Base-by-base conservation (phyloP, 345 rosid species). In the Populus nigra region DNA sequence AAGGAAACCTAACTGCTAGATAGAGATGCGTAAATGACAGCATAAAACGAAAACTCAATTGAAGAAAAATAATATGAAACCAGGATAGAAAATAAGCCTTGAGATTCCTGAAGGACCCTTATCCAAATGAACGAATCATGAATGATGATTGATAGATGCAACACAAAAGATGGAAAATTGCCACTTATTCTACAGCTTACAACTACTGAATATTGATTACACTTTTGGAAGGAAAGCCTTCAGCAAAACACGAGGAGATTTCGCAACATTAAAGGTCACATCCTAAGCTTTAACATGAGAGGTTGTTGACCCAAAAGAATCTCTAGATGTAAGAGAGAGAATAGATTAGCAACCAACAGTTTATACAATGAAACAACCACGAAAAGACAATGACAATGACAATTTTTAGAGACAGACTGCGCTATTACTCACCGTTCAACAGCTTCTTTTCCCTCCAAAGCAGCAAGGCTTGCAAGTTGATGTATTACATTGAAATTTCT, bases 381-480 rank as follows among this genome's bases (percentile, higher is more conserved):
- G 47, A 29, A 41, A n/a, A 69, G 31, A 72, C 0, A 29, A 18
- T 25, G 39, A 27, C 11, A 43, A 7, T 5, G 45, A 33, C 47
- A 65, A 4, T 47, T 33, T 4, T 29, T 33, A 74, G 17, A 25
- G 53, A 55, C 65, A 53, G 18, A 31, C 35, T 16, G 50, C 31
- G 7, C 18, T 25, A 55, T 47, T 41, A 68, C 83, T 78, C 59
- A 85, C 91, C 77, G 31, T 75, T 71, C 49, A 5, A 89, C 81
- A 67, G 89, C 88, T 81, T 76, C 73, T 82, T 70, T 84, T 6
- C 87, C 91, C 55, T 80, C 83, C 38, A 70, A 72, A 65, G 87
- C 83, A 59, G 90, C 91, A 29, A 81, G 77, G 47, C 38, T 22
- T 33, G 91, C 91, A 33, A 78, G 83, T 57, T 73, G 76, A 83